phyloP scores from a whole-genome alignment of 768 basidiomycete genomes.

The Hirschioporus abietinus region DNA sequence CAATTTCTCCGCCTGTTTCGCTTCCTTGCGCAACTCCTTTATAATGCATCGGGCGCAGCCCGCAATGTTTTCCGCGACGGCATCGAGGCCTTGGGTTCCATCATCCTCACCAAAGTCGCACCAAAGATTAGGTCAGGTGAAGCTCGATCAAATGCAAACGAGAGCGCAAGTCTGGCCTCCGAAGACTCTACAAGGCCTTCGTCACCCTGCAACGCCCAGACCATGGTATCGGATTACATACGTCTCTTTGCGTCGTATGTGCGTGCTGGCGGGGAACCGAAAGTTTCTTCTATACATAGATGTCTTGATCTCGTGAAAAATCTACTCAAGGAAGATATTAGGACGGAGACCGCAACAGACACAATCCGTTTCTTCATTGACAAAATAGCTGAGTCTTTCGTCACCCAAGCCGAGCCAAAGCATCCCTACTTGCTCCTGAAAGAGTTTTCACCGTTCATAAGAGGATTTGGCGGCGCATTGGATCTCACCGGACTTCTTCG shows the following conservation, averaged over 20 bases:
- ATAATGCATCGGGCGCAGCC: conserved; percentile 47
- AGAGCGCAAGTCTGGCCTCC: conserved; percentile 14
- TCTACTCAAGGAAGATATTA: not conserved
- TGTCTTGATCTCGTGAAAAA: conserved; percentile 3
- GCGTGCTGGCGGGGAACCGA: conserved; percentile 17
- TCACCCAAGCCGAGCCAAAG: conserved; percentile 29
- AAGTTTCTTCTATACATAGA: conserved; percentile 11
- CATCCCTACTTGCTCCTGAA: conserved; percentile 38
- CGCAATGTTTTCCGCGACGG: conserved; percentile 59
- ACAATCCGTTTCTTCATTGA: conserved; percentile 3
- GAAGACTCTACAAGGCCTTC: conserved; percentile 37
- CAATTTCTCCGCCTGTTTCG: conserved; percentile 63
- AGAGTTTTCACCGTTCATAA: conserved; percentile 52
- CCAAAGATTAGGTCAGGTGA: conserved; percentile 38
- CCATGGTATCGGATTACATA: conserved; percentile 65
- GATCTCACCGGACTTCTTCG: conserved; percentile 59
- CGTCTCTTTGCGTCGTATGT: conserved; percentile 19
- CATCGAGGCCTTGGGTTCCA: conserved; percentile 57
- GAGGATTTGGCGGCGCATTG: conserved; percentile 38
- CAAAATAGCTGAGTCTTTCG: not conserved
- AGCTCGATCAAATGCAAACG: conserved; percentile 25
- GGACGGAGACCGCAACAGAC: not conserved
- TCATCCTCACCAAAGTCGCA: conserved; percentile 41
- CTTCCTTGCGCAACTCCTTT: conserved; percentile 50
- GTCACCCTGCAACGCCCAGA: conserved; percentile 45